Evolutionary conservation across 2,329 filamentous ascomycete species (phyloP).

Genomic region (Hymenoscyphus repandus): DNA sequence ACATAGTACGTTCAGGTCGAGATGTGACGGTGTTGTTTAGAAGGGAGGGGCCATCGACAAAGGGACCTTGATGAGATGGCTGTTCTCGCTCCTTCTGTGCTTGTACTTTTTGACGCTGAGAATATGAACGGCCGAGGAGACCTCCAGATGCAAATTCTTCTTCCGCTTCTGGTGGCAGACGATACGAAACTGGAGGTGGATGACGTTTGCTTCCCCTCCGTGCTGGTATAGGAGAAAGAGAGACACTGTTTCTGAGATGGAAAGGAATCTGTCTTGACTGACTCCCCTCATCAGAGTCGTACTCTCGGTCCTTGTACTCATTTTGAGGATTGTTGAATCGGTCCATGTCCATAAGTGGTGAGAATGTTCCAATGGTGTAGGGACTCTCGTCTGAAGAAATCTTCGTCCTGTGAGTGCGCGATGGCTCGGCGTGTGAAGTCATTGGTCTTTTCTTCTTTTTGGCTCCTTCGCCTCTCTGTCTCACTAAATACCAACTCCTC

Average conservation of each 20-base stretch:
- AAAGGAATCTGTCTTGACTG: conserved; percentile 27
- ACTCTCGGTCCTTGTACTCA: conserved; percentile 7
- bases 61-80: neutral
- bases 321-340: conserved; percentile 40
- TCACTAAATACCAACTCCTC: conserved; percentile 88
- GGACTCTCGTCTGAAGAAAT: conserved; percentile 44
- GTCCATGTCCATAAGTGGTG: conserved; percentile 60
- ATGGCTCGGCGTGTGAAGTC: neutral
- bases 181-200: conserved; percentile 24
- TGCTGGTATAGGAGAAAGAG: conserved; percentile 9
- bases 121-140: conserved; percentile 45
- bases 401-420: conserved; percentile 19
- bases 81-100: conserved; percentile 26
- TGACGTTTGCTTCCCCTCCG: conserved; percentile 16
- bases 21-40: conserved; percentile 19
- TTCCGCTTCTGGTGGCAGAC: conserved; percentile 20
- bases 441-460: conserved; percentile 22
- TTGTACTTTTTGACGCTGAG: conserved; percentile 37
- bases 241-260: conserved; percentile 26
- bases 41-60: conserved; percentile 35
- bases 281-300: conserved; percentile 26
- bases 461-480: conserved; percentile 48
- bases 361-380: conserved; percentile 62
- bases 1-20: conserved; percentile 24
- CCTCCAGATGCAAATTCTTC: conserved; percentile 40